phyloP scores from a whole-genome alignment of 2,329 filamentous ascomycete species.

The Aspergillus sp. region DNA sequence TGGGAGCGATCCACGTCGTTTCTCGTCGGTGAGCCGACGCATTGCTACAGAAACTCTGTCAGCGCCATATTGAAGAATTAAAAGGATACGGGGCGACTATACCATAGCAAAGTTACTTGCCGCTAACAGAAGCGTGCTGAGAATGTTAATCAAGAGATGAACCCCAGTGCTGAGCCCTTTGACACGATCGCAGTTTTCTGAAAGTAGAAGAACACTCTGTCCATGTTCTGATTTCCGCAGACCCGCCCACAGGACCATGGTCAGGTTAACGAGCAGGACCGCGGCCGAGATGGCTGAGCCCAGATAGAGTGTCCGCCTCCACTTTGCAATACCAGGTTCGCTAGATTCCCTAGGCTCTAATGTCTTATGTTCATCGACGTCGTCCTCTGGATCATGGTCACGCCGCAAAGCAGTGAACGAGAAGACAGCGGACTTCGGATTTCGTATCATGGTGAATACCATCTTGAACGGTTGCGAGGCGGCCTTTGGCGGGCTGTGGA shows the following conservation, averaged over 20 bases:
- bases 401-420: too few species aligned
- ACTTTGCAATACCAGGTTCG: background rate
- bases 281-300: background rate
- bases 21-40: slow-evolving; percentile 51
- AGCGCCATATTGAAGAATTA: background rate
- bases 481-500: too few species aligned
- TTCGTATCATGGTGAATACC: too few species aligned
- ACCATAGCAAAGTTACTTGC: slow-evolving; percentile 52
- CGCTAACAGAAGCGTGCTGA: slow-evolving; percentile 47
- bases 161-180: slow-evolving; percentile 19
- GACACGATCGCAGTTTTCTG: background rate
- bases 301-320: background rate
- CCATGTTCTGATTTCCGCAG: background rate
- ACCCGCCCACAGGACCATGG: background rate
- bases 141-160: slow-evolving; percentile 51
- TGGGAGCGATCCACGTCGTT: slow-evolving; percentile 52
- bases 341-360: too few species aligned
- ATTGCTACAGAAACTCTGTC: slow-evolving; percentile 35
- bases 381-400: too few species aligned
- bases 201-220: background rate
- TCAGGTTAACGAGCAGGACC: background rate
- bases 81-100: background rate
- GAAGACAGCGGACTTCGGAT: too few species aligned
- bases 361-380: too few species aligned
- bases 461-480: too few species aligned